Evolutionary conservation across 2,329 filamentous ascomycete species (phyloP).

Genomic region (Exophiala xenobiotica): DNA sequence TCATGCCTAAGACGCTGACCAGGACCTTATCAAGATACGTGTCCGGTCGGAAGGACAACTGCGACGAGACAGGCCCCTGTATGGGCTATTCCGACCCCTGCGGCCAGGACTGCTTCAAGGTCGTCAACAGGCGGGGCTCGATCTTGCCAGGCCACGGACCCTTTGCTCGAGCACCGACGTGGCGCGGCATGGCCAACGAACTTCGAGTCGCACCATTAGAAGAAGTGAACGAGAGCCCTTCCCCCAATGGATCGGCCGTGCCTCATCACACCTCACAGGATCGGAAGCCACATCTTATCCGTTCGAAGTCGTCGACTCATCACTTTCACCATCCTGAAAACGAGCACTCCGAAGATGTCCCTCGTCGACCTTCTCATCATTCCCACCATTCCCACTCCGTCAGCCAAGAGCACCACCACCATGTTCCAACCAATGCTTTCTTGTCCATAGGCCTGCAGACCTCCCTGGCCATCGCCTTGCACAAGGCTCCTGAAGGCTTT

Average conservation of each 20-base stretch:
- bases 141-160: slow-evolving; percentile 18
- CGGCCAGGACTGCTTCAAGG: slow-evolving; percentile 60
- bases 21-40: slow-evolving; percentile 51
- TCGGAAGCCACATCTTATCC: slow-evolving; percentile 11
- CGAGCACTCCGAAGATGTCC: slow-evolving; percentile 16
- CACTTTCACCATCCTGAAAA: slow-evolving; percentile 30
- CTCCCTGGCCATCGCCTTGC: slow-evolving; percentile 87
- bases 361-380: slow-evolving; percentile 16
- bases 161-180: slow-evolving; percentile 16
- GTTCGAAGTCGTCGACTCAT: slow-evolving; percentile 28
- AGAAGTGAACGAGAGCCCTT: slow-evolving; percentile 13
- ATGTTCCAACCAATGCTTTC: slow-evolving; percentile 91
- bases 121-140: slow-evolving; percentile 32
- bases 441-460: slow-evolving; percentile 94
- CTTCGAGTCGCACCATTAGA: slow-evolving; percentile 14
- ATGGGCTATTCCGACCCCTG: slow-evolving; percentile 63
- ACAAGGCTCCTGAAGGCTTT: slow-evolving; percentile 86
- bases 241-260: slow-evolving; percentile 2
- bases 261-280: slow-evolving; percentile 19
- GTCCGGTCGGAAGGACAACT: slow-evolving; percentile 49
- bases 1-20: slow-evolving; percentile 37
- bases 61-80: slow-evolving; percentile 60
- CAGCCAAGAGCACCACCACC: slow-evolving; percentile 74
- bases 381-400: slow-evolving; percentile 17
- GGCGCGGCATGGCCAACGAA: slow-evolving; percentile 14